Evolutionary conservation across 192 early-diverging fungal genomes (phyloP).

Genomic region (Coemansia sp.): DNA sequence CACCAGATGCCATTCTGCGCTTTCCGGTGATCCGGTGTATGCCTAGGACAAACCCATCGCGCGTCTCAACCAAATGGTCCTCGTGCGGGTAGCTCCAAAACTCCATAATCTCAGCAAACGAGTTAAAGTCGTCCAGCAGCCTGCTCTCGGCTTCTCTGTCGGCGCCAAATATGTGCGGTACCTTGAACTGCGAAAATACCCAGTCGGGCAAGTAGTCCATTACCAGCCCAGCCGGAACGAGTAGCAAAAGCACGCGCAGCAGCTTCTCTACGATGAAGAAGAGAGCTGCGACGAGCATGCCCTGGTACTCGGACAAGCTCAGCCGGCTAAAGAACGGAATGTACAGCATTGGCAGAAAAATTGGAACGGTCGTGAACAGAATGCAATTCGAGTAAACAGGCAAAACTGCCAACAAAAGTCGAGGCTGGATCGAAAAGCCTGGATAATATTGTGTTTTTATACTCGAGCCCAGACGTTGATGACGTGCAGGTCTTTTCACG

Average conservation of each 20-base stretch:
- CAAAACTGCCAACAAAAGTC: background rate
- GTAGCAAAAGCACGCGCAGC: constrained; percentile 65
- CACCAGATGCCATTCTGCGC: constrained; percentile 20
- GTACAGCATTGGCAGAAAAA: constrained; percentile 44
- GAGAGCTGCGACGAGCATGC: constrained; percentile 60
- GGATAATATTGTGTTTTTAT: background rate
- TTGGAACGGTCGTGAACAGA: background rate
- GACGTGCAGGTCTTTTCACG: constrained; percentile 5
- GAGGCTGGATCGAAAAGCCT: background rate
- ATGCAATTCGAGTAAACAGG: constrained; percentile 1
- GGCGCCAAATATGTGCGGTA: constrained; percentile 32
- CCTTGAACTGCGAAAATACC: constrained; percentile 31
- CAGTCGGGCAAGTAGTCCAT: constrained; percentile 54
- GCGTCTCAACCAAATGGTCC: constrained; percentile 80
- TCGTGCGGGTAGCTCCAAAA: constrained; percentile 80
- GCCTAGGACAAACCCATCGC: constrained; percentile 83
- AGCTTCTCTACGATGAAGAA: constrained; percentile 72
- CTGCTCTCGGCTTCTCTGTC: constrained; percentile 39
- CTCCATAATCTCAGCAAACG: constrained; percentile 52
- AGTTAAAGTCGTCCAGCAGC: constrained; percentile 53
- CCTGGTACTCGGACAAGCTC: constrained; percentile 62
- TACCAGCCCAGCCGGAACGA: constrained; percentile 59
- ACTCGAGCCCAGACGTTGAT: background rate
- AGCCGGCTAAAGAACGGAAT: constrained; percentile 67
- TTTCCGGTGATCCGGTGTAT: constrained; percentile 73